A percentile compares a stretch with the other conserved stretches of the same genome.
Evolutionary conservation across 2,329 filamentous ascomycete genomes (phyloP).

Genomic region (Curvularia lunata): DNA sequence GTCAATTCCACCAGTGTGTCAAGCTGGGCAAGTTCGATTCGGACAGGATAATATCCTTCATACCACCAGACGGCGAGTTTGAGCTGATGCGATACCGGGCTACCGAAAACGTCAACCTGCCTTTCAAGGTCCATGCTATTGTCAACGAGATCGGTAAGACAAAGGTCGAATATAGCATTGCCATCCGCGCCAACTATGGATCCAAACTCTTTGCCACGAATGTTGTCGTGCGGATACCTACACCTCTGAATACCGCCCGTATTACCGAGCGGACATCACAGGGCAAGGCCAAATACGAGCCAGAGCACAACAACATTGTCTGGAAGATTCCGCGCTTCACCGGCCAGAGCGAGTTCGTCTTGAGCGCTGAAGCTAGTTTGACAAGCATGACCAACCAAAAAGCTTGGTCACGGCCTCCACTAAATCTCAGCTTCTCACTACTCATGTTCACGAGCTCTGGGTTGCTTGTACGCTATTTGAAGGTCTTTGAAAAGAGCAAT

Average conservation of each 20-base stretch:
- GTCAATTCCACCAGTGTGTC: constrained; percentile 98
- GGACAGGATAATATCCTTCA: constrained; percentile 95
- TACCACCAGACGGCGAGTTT: constrained; percentile 96
- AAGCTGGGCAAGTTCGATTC: constrained; percentile 96
- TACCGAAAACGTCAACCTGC: constrained; percentile 97
- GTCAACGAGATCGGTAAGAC: constrained; percentile 97
- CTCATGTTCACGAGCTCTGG: constrained; percentile 99
- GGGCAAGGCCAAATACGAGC: constrained; percentile 98
- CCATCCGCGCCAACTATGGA: constrained; percentile 95
- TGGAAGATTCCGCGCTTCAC: constrained; percentile 99
- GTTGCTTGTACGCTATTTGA: constrained; percentile 88
- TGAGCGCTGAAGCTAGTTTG: constrained; percentile 90
- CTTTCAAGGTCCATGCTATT: constrained; percentile 98
- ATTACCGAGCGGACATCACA: constrained; percentile 93
- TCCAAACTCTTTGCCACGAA: constrained; percentile 97
- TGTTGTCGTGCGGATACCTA: constrained; percentile 91
- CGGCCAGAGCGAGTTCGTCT: constrained; percentile 94
- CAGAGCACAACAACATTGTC: constrained; percentile 95
- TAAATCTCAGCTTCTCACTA: constrained; percentile 90
- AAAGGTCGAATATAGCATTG: constrained; percentile 98
- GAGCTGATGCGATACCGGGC: constrained; percentile 98
- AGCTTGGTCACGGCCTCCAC: constrained; percentile 90
- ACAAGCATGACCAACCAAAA: constrained; percentile 99
- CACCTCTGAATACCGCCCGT: constrained; percentile 92
- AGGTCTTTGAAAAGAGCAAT: constrained; percentile 99